These are phyloP conservation scores for Phialemoniopsis sp. DNA, from an alignment of 2,329 filamentous ascomycete genomes.

Conservation along the genomic window DNA sequence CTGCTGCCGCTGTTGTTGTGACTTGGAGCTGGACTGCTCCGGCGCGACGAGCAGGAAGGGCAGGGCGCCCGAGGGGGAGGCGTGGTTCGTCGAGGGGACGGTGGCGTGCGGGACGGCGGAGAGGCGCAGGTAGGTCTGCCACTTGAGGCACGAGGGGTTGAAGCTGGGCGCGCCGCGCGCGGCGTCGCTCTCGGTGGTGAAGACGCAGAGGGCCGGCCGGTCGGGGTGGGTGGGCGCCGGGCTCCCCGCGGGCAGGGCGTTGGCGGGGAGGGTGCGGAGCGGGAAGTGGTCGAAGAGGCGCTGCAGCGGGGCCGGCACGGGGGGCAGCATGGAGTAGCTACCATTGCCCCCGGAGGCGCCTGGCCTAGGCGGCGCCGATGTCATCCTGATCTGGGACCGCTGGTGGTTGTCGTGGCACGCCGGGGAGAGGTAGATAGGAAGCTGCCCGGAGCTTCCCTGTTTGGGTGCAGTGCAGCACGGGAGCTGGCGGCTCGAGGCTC, in stretches of 20 bases:
- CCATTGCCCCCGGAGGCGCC: conserved; percentile 14
- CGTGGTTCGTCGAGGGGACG: conserved; percentile 81
- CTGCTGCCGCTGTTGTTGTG: conserved; percentile 9
- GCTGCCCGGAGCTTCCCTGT: no score
- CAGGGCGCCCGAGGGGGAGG: conserved; percentile 81
- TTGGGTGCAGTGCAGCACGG: no score
- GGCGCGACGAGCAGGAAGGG: conserved; percentile 73
- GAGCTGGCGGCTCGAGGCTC: no score
- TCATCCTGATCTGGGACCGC: conserved; percentile 8
- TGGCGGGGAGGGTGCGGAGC: conserved; percentile 68
- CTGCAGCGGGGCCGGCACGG: conserved; percentile 71
- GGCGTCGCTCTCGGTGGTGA: conserved; percentile 63
- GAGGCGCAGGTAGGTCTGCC: conserved; percentile 90
- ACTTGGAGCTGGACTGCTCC: conserved; percentile 16
- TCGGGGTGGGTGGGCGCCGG: conserved; percentile 16
- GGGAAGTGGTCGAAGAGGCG: conserved; percentile 83
- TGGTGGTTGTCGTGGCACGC: conserved; percentile 3
- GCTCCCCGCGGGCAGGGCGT: conserved; percentile 63
- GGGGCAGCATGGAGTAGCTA: conserved; percentile 38
- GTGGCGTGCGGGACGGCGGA: conserved; percentile 63
- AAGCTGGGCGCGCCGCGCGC: conserved; percentile 65
- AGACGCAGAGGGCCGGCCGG: conserved; percentile 65
- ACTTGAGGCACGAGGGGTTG: conserved; percentile 92
- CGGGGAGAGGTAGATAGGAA: no score
- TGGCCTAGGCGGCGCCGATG: conserved; percentile 11